Evolutionary conservation across 352 stramenopile species (phyloP), one percentile per base, ranked within the genome.

Genomic region (Globisporangium nunn): DNA sequence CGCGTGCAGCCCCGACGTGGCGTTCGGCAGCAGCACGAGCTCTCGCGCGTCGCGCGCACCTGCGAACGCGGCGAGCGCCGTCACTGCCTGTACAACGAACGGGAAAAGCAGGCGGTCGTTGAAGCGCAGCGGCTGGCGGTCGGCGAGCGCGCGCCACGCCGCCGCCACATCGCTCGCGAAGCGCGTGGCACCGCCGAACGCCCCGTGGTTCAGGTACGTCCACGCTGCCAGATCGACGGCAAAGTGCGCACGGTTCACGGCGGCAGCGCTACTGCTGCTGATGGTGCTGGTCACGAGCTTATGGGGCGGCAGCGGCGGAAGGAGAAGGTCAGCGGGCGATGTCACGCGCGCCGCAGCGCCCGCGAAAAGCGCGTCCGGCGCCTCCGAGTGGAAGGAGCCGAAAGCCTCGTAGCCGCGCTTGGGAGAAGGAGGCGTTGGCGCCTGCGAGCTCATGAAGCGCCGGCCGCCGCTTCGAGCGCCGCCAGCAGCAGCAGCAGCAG

Each of bases 181-280:
- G 30, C 65, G 64, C 3, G 91, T 81, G 0, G 91, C 67, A 0
- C 81, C 84, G 8, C 93, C 93, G 62, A 98, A 98, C 1, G 93
- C 92, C 37, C 93, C 93, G 64, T 98, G 95, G 70, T 98, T 98
- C 8, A 98, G 59, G 66, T 97, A 98, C 37, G 83, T 96, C 90
- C 90, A 98, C 14, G 50, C 63, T 0, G 64, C 17, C 8, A 85
- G 65, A 43, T 86, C 78, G 41, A 88, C 55, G 3, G 75, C 68
- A 50, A 91, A 93, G 18, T 78, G 68, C 47, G 50, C 30, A 7
- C 63, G 64, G 49, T 75, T 87, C 18, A n/a, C 17, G 3, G 29
- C n/a, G 0, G 15, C 46, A 40, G 58, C n/a, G 37, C 44, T 5
- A 43, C 23, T 10, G 17, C 30, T 14, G 18, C 10, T 28, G 4